Evolutionary conservation across 2,329 filamentous ascomycete genomes (phyloP).

Genomic region (Mycogone perniciosa): DNA sequence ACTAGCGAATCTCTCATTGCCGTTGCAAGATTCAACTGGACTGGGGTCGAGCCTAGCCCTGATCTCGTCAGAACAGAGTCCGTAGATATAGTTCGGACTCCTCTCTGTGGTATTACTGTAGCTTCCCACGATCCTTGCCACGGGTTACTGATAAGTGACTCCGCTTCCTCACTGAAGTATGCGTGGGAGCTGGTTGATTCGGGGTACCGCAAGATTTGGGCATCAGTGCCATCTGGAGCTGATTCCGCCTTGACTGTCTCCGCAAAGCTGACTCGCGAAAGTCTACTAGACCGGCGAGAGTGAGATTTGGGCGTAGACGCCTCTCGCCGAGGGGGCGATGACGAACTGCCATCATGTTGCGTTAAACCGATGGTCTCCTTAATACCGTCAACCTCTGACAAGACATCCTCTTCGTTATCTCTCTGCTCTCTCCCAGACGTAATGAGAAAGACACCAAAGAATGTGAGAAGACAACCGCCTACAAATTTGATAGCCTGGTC

Average conservation of each 20-base stretch:
- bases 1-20: constrained; percentile 25
- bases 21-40: constrained; percentile 26
- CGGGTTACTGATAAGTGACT: constrained; percentile 36
- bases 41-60: constrained; percentile 18
- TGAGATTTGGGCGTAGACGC: constrained; percentile 20
- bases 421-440: constrained; percentile 69
- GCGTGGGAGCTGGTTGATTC: constrained; percentile 26
- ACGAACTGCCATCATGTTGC: constrained; percentile 38
- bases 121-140: constrained; percentile 35
- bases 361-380: constrained; percentile 58
- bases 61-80: constrained; percentile 28
- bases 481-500: constrained; percentile 77
- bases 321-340: constrained; percentile 16
- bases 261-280: constrained; percentile 41
- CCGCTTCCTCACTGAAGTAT: constrained; percentile 30
- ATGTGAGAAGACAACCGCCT: constrained; percentile 84
- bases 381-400: constrained; percentile 51
- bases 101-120: constrained; percentile 26
- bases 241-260: constrained; percentile 32
- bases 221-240: constrained; percentile 29
- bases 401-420: constrained; percentile 49
- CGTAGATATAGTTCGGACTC: constrained; percentile 31
- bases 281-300: constrained; percentile 44
- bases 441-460: constrained; percentile 94
- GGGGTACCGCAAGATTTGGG: constrained; percentile 30